phyloP scores from a whole-genome alignment of 306 rosid species.

The Citrullus colocynthis region DNA sequence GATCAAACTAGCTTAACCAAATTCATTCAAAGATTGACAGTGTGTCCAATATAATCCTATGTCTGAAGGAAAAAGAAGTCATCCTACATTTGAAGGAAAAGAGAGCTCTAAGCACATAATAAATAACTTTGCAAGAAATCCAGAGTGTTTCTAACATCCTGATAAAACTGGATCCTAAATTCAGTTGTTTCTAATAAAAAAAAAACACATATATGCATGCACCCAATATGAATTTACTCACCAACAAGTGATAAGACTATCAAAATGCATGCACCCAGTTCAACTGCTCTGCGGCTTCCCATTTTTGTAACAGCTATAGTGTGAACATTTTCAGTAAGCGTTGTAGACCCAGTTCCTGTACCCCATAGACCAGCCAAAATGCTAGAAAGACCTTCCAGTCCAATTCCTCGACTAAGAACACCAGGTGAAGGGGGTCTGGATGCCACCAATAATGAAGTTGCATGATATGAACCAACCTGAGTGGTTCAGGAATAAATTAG shows the following conservation, averaged over 20 bases:
- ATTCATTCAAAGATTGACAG: background rate
- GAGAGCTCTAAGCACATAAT: background rate
- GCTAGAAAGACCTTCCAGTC: constrained; percentile 87
- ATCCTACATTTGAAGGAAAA: background rate
- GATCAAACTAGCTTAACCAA: background rate
- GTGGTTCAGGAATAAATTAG: constrained; percentile 25
- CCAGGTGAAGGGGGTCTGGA: constrained; percentile 96
- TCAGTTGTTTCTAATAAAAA: background rate
- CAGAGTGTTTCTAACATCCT: background rate
- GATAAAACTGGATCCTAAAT: background rate
- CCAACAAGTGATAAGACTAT: constrained; percentile 84
- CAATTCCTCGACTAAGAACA: constrained; percentile 89
- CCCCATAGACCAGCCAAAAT: constrained; percentile 99
- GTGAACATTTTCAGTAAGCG: constrained; percentile 90
- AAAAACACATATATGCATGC: background rate
- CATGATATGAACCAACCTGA: constrained; percentile 96
- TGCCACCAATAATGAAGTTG: constrained; percentile 90
- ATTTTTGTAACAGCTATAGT: constrained; percentile 96
- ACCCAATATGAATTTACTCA: constrained; percentile 20
- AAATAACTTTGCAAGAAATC: background rate
- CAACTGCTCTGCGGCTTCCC: constrained; percentile 99
- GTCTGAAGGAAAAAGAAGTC: background rate
- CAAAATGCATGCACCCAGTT: constrained; percentile 73
- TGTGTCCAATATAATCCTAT: background rate
- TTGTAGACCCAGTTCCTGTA: constrained; percentile 85